phyloP scores from a whole-genome alignment of 768 basidiomycete species.

The Leccinellum rugosiceps region DNA sequence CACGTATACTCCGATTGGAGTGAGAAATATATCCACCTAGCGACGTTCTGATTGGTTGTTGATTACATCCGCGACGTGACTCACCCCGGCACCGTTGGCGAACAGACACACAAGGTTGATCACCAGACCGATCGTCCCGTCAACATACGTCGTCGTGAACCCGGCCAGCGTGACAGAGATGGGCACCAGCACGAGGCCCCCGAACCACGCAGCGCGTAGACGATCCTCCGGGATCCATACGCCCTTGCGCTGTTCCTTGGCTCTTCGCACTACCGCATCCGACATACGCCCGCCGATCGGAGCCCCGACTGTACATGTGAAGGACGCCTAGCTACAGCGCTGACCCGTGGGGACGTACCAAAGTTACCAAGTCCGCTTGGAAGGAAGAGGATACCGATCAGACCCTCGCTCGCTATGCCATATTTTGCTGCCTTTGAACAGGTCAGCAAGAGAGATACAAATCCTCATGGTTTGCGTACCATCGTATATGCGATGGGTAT shows the following conservation, averaged over 20 bases:
- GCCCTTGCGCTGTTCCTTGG: conserved; percentile 48
- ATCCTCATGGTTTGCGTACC: conserved; percentile 36
- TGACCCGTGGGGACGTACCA: conserved; percentile 5
- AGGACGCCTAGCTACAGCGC: background rate
- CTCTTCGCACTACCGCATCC: conserved; percentile 47
- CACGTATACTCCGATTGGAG: conserved; percentile 52
- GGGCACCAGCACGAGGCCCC: conserved; percentile 50
- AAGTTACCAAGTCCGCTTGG: conserved; percentile 27
- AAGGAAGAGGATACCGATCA: conserved; percentile 27
- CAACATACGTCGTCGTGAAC: conserved; percentile 47
- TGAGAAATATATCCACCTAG: conserved; percentile 56
- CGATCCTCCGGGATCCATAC: conserved; percentile 70
- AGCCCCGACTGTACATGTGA: conserved; percentile 47
- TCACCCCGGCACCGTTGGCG: conserved; percentile 60
- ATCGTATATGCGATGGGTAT: conserved; percentile 66
- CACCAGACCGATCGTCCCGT: conserved; percentile 46
- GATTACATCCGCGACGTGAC: conserved; percentile 9
- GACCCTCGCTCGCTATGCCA: conserved; percentile 18
- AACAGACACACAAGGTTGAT: conserved; percentile 57
- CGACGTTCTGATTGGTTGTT: background rate
- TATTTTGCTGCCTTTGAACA: conserved; percentile 43
- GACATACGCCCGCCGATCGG: conserved; percentile 58
- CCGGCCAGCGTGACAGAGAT: conserved; percentile 49
- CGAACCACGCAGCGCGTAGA: conserved; percentile 48
- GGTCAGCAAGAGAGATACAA: background rate